A percentile compares a stretch with the other conserved stretches of the same genome.
Conservation (phyloP, 2,329 filamentous ascomycete genomes). For the Ophiostoma novo-ulmi region DNA sequence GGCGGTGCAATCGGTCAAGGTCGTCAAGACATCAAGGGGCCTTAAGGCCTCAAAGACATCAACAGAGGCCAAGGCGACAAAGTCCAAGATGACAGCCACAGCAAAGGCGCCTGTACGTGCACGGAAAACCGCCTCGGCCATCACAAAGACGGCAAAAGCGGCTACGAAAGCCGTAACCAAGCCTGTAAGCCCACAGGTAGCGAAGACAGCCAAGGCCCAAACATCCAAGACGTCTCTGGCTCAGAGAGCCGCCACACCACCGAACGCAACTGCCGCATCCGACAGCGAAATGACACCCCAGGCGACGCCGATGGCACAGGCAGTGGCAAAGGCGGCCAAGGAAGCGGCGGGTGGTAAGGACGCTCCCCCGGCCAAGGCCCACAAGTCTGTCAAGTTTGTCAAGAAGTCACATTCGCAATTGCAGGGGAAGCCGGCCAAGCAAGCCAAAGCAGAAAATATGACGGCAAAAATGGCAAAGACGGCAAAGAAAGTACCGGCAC, state of each 20-base stretch:
- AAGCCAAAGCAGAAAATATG: background rate
- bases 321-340: slow-evolving; percentile 18
- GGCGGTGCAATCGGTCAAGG: slow-evolving; percentile 34
- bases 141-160: background rate
- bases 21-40: slow-evolving; percentile 24
- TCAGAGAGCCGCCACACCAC: slow-evolving; percentile 14
- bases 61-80: background rate
- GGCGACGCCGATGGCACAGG: slow-evolving; percentile 24
- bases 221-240: background rate
- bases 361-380: background rate
- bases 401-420: slow-evolving; percentile 11
- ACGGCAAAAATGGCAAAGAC: background rate
- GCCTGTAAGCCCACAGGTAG: background rate
- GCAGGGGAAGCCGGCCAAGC: background rate
- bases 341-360: background rate
- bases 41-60: slow-evolving; percentile 17
- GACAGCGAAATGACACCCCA: slow-evolving; percentile 3
- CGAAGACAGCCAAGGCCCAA: slow-evolving; percentile 2
- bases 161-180: background rate
- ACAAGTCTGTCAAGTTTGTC: slow-evolving; percentile 15
- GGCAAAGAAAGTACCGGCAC: background rate
- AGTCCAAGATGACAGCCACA: background rate
- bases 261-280: background rate
- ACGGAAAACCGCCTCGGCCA: background rate
- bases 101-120: background rate